phyloP scores from a whole-genome alignment of 768 basidiomycete species.

The Neoboletus brunneissimus region DNA sequence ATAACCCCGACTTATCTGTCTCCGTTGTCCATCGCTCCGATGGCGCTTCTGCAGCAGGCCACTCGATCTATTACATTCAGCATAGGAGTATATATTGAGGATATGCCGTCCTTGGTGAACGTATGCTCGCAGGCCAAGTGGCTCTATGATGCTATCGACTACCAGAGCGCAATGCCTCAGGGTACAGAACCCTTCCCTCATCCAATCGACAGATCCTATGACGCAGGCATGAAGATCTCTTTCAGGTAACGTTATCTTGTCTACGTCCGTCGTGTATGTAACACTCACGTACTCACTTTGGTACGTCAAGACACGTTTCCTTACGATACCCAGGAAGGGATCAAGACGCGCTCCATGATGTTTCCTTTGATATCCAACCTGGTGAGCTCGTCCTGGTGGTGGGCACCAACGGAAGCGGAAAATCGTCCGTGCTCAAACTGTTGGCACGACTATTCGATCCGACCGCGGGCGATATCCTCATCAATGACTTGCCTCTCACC shows the following conservation, averaged over 20 bases:
- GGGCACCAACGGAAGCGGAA: conserved; percentile 30
- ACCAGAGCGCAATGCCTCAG: conserved; percentile 15
- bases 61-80: conserved; percentile 18
- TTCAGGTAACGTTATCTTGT: conserved; percentile 16
- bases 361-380: conserved; percentile 29
- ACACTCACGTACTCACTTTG: not conserved
- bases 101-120: conserved; percentile 7
- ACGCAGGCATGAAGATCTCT: conserved; percentile 27
- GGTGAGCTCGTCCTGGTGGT: conserved; percentile 33
- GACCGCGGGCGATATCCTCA: conserved; percentile 40
- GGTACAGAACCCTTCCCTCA: conserved; percentile 24
- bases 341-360: conserved; percentile 21
- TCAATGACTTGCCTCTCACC: conserved; percentile 41
- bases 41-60: conserved; percentile 37
- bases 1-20: conserved; percentile 24
- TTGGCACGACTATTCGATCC: conserved; percentile 49
- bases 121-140: conserved; percentile 16
- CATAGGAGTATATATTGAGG: conserved; percentile 7
- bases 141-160: conserved; percentile 22
- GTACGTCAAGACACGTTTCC: conserved; percentile 15
- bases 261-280: not conserved
- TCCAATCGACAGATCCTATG: not conserved
- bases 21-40: conserved; percentile 29
- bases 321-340: conserved; percentile 23
- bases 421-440: conserved; percentile 43